phyloP scores from a whole-genome alignment of 768 basidiomycete species.

The Lactarius hengduanensis region DNA sequence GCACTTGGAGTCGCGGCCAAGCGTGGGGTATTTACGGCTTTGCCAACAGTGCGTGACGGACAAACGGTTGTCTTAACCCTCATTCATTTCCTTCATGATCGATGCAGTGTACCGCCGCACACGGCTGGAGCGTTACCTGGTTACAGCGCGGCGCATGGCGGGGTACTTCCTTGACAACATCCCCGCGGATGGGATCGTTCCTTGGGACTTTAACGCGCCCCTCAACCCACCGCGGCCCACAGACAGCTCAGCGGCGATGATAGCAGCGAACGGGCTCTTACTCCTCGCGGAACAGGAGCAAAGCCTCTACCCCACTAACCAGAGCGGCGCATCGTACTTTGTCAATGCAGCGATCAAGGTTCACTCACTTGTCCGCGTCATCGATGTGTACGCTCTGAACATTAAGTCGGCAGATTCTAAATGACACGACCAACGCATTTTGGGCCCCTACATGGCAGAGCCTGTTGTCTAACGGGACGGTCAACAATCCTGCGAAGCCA shows the following conservation, averaged over 20 bases:
- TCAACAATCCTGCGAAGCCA: constrained; percentile 48
- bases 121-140: constrained; percentile 47
- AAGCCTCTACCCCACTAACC: constrained; percentile 36
- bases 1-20: constrained; percentile 75
- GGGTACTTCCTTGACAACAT: constrained; percentile 58
- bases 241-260: constrained; percentile 68
- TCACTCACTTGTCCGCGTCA: constrained; percentile 11
- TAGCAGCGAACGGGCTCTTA: constrained; percentile 59
- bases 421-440: constrained; percentile 19
- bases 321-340: constrained; percentile 41
- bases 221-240: constrained; percentile 54
- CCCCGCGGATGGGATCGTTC: constrained; percentile 61
- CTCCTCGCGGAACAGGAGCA: constrained; percentile 48
- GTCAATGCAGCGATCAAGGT: constrained; percentile 50
- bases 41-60: constrained; percentile 53
- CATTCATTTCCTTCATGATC: constrained; percentile 1
- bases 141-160: constrained; percentile 59
- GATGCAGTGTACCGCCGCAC: constrained; percentile 59
- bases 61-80: neutral
- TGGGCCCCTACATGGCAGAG: constrained; percentile 65
- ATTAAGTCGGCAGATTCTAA: constrained; percentile 12
- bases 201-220: constrained; percentile 79
- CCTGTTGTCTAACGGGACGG: constrained; percentile 63
- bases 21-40: constrained; percentile 72
- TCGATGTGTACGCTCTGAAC: neutral